Base-by-base conservation (phyloP, 495 filamentous ascomycete genomes). In the Penicillium robsamsonii region DNA sequence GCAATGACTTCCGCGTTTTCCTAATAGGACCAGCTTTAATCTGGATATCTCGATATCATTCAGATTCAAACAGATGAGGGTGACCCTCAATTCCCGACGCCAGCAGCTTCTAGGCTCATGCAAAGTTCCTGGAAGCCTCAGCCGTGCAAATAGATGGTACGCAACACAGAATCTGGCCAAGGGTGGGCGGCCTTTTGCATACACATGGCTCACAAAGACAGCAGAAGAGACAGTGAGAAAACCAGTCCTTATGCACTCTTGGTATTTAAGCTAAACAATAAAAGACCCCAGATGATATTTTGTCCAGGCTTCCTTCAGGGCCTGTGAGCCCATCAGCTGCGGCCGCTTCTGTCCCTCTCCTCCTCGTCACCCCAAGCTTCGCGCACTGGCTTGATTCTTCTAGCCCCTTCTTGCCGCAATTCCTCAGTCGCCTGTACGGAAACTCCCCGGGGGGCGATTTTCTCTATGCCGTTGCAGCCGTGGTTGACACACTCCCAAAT, bases 311-410 rank as follows among this genome's bases (percentile, higher is more conserved):
- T 43, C 65, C 63, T 40, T 59, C 66, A 18, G 37, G 45, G 44
- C 44, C 63, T 15, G 37, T 31, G 41, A 27, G 44, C 46, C 50
- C 59, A 5, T 57, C 47, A 11, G 27, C 30, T 43, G 52, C 45
- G 6, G 24, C 50, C 38, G 35, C 61, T 13, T 56, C 64, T 33
- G 59, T 65, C 11, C 70, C 72, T 25, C 35, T 79, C 29, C 58
- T 79, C 25, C 66, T 79, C 46, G 63, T 68, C 25, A 76, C 74
- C 6, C 69, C 74, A 7, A 58, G 61, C n/a, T 76, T 79, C 43
- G 70, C 74, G 11, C 61, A 67, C 35, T 77, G 73, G 72, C 65
- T 73, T 40, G 69, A 76, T 51, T 52, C 68, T 27, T 46, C 64
- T 17, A 57, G 61, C 44, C 45, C 55, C 7, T 76, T 79, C 50